Base-by-base conservation (phyloP, 2,329 filamentous ascomycete species). In the Pyricularia sp. region DNA sequence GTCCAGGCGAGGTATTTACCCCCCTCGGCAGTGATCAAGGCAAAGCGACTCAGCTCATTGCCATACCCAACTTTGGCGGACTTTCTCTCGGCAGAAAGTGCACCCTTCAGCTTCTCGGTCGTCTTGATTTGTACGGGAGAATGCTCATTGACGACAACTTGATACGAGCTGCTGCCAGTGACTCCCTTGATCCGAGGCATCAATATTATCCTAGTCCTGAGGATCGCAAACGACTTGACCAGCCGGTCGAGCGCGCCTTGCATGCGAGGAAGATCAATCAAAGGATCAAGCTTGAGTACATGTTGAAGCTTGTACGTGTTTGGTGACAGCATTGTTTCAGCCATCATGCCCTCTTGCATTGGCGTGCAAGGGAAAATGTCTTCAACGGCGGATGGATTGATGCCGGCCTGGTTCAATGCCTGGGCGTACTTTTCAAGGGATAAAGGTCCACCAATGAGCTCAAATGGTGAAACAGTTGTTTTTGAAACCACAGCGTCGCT, bases 1-100 rank as follows among this genome's bases (percentile, higher is more conserved):
- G 72, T 71, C 73, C 73, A 75, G 10, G 73, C 70, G 61, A 75
- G 73, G 31, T 68, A 50, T 3, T 50, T 58, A 14, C 14, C 64
- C 25, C 12, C 63, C 28, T 68, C 9, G 2, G 20, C 50, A 5
- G 70, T 33, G 9, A 73, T 70, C 10, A 73, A 65, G 12, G 72
- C 68, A 20, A 71, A 74, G 4, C 71, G 65, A 23, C 70, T 72
- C 4, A 75, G 71, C 0, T 55, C 14, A 4, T 71, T 70, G 2
- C 73, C 73, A 26, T 36, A 65, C 1, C 28, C 64, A 11, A 65
- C 33, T 5, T 28, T 23, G 25, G 4, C 26, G n/a, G 59, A 26
- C 26, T 63, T 17, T 23, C 4, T 63, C 59, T 63, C 59, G 23
- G 26, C 59, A 30, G 59, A 17, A 5, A 63, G 25, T 17, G 59